phyloP scores from a whole-genome alignment of 2,329 filamentous ascomycete species.

The Pseudogymnoascus sp. region DNA sequence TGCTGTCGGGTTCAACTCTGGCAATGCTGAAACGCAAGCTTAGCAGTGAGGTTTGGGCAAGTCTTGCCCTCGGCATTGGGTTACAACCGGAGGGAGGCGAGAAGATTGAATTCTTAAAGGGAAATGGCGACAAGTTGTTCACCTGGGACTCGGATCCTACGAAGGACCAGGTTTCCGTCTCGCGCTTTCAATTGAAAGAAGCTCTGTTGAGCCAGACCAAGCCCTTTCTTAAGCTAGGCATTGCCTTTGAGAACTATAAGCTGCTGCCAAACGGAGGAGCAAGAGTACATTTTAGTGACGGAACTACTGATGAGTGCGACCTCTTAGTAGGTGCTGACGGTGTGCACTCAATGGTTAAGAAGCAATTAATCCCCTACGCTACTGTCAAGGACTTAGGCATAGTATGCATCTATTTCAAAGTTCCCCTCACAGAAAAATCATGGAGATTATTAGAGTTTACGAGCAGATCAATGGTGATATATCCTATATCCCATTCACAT shows the following conservation, averaged over 20 bases:
- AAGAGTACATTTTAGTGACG: conserved; percentile 10
- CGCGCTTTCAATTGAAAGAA: conserved; percentile 16
- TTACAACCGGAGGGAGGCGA: conserved; percentile 19
- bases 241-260: conserved; percentile 10
- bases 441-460: conserved; percentile 13
- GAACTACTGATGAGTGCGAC: conserved; percentile 9
- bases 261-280: conserved; percentile 2
- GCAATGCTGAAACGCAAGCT: conserved; percentile 19
- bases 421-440: conserved; percentile 20
- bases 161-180: conserved; percentile 21
- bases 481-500: not conserved
- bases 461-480: conserved; percentile 18
- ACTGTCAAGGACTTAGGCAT: conserved; percentile 16
- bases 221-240: conserved; percentile 12
- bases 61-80: conserved; percentile 17
- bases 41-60: conserved; percentile 16
- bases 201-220: conserved; percentile 17
- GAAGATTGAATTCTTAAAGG: conserved; percentile 21
- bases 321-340: conserved; percentile 86
- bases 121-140: conserved; percentile 19
- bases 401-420: conserved; percentile 24
- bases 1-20: conserved; percentile 22
- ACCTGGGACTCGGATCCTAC: conserved; percentile 19
- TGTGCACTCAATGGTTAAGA: conserved; percentile 78
- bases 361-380: conserved; percentile 20